Percentiles rank a stretch among this genome's conserved stretches.
Conservation (phyloP, 169 alveolate genomes). For the Eimeria tenella region DNA sequence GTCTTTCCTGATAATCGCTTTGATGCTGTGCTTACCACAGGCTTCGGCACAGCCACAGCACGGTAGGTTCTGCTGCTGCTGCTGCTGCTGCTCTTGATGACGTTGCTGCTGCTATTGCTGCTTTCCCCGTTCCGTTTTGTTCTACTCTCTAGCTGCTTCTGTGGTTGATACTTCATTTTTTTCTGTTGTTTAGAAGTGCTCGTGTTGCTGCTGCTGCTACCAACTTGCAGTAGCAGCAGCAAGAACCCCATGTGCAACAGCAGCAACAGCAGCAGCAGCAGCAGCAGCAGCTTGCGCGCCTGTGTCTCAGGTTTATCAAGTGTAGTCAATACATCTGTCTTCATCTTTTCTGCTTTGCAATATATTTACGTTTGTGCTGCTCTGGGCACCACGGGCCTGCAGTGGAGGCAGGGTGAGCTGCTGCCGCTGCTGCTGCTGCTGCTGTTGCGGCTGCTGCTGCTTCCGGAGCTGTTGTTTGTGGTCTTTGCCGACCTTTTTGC, state of each 20-base stretch:
- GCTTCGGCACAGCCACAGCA: background rate
- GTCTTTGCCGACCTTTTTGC: too few species aligned
- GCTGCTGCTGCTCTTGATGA: background rate
- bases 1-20: slow-evolving; percentile 1
- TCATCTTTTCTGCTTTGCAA: background rate
- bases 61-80: background rate
- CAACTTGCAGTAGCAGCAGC: too few species aligned
- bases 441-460: background rate
- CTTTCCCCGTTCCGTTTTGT: background rate
- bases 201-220: too few species aligned
- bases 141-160: background rate
- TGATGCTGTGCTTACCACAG: background rate
- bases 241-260: too few species aligned
- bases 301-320: background rate
- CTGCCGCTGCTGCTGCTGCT: background rate
- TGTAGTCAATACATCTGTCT: background rate
- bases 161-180: background rate
- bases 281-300: background rate
- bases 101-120: background rate
- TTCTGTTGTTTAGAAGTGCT: background rate
- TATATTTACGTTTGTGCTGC: slow-evolving; percentile 11
- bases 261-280: background rate
- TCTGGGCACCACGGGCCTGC: slow-evolving; percentile 23
- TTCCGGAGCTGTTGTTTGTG: too few species aligned
- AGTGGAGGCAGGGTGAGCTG: background rate